Percentiles rank a stretch among this genome's conserved stretches.
phyloP scores from a whole-genome alignment of 1,284 basidiomycete genomes.

The Ustilago curta region DNA sequence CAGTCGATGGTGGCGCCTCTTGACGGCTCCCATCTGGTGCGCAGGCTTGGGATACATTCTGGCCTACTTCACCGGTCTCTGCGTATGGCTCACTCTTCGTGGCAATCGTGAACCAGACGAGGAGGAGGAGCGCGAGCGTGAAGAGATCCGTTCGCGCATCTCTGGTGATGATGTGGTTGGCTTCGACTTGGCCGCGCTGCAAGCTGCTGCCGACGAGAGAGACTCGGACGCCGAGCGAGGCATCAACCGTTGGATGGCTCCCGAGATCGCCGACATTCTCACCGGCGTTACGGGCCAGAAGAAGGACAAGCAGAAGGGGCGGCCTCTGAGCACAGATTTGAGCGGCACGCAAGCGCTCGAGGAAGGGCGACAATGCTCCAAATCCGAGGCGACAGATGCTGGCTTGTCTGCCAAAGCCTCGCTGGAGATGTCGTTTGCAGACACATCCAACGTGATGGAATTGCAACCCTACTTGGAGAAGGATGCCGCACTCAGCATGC shows the following conservation, averaged over 20 bases:
- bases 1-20: slow-evolving; percentile 50
- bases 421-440: slow-evolving; percentile 15
- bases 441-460: slow-evolving; percentile 7
- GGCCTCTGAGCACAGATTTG: slow-evolving; percentile 13
- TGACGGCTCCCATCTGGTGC: slow-evolving; percentile 54
- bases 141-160: slow-evolving; percentile 47
- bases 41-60: slow-evolving; percentile 57
- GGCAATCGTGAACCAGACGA: slow-evolving; percentile 57
- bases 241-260: slow-evolving; percentile 51
- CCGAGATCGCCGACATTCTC: slow-evolving; percentile 49
- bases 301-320: slow-evolving; percentile 38
- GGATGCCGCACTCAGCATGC: slow-evolving; percentile 17
- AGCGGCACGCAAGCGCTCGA: slow-evolving; percentile 10
- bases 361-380: slow-evolving; percentile 22
- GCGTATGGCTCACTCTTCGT: slow-evolving; percentile 58
- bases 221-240: slow-evolving; percentile 31
- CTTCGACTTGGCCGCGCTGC: slow-evolving; percentile 36
- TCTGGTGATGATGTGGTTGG: slow-evolving; percentile 46
- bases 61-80: slow-evolving; percentile 58
- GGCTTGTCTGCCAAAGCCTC: slow-evolving; percentile 18
- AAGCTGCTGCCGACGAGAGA: slow-evolving; percentile 33
- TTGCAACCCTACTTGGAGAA: slow-evolving; percentile 17
- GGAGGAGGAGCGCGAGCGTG: slow-evolving; percentile 48
- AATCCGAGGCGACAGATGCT: slow-evolving; percentile 19
- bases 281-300: slow-evolving; percentile 35